A percentile compares a stretch with the other conserved stretches of the same genome.
Conservation (phyloP, 495 filamentous ascomycete species). For the Xylaria castorea region DNA sequence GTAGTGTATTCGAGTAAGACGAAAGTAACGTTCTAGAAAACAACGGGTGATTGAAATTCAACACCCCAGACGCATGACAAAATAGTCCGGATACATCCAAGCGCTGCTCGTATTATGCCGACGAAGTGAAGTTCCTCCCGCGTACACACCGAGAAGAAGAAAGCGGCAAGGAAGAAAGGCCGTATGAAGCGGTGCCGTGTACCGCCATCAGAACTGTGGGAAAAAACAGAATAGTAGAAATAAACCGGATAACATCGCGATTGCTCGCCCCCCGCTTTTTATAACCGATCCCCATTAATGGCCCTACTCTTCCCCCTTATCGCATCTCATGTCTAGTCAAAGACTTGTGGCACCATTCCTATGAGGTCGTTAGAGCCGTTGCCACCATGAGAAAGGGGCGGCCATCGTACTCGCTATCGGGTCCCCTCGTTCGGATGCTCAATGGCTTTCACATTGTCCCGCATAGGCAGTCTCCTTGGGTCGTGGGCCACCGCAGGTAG, state of each 20-base stretch:
- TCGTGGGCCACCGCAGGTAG: slow-evolving; percentile 13
- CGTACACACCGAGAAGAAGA: slow-evolving; percentile 8
- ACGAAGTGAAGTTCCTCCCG: slow-evolving; percentile 15
- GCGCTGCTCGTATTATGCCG: slow-evolving; percentile 20
- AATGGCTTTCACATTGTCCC: slow-evolving; percentile 19
- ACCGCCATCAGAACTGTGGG: background rate
- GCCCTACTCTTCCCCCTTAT: background rate
- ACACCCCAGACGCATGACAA: slow-evolving; percentile 5
- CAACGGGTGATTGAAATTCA: background rate
- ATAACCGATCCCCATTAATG: slow-evolving; percentile 18
- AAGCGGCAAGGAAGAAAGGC: slow-evolving; percentile 5
- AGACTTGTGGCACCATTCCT: background rate
- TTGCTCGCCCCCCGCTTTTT: slow-evolving; percentile 26
- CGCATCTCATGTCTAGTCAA: background rate
- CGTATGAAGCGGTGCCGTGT: background rate
- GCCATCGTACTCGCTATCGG: background rate
- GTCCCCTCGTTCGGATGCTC: background rate
- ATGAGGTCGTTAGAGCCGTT: slow-evolving; percentile 1
- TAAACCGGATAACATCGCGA: slow-evolving; percentile 25
- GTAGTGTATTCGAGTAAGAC: slow-evolving; percentile 18
- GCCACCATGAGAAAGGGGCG: background rate
- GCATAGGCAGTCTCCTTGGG: slow-evolving; percentile 3
- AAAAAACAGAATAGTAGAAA: slow-evolving; percentile 11
- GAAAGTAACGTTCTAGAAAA: slow-evolving; percentile 9
- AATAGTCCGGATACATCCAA: slow-evolving; percentile 17